phyloP scores from a whole-genome alignment of 768 basidiomycete species.

The Amyloporia xantha region DNA sequence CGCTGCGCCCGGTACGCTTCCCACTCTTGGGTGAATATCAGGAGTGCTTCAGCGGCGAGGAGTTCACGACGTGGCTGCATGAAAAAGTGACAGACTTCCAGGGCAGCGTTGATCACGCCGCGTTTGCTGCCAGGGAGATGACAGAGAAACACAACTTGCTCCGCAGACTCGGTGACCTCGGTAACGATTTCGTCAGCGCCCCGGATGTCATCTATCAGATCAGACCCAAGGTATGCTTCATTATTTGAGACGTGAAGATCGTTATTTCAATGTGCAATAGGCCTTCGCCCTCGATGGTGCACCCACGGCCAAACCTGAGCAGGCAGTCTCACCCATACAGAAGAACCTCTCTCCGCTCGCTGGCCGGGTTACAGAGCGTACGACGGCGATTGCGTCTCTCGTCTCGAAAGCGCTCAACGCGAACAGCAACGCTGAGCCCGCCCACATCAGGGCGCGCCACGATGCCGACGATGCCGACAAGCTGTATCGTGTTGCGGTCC shows the following conservation, averaged over 20 bases:
- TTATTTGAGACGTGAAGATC: too few species aligned
- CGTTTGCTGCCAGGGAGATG: conserved; percentile 56
- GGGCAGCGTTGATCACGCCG: conserved; percentile 72
- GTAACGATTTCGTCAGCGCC: conserved; percentile 72
- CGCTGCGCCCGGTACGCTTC: conserved; percentile 64
- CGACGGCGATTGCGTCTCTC: conserved; percentile 60
- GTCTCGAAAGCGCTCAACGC: conserved; percentile 64
- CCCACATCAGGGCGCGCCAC: conserved; percentile 59
- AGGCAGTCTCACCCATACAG: conserved; percentile 21
- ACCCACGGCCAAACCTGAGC: conserved; percentile 21
- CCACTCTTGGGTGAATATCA: conserved; percentile 80
- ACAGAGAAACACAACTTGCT: conserved; percentile 49
- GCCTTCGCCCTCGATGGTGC: too few species aligned
- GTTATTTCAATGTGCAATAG: too few species aligned
- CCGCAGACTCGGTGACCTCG: conserved; percentile 74
- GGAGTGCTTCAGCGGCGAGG: conserved; percentile 84
- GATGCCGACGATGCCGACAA: conserved; percentile 82
- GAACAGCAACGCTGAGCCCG: conserved; percentile 52
- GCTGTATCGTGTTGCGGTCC: conserved; percentile 68
- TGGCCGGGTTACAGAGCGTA: conserved; percentile 61
- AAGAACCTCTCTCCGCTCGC: conserved; percentile 33
- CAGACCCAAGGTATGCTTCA: conserved; percentile 54
- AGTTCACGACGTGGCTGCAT: conserved; percentile 81
- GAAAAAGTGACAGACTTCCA: conserved; percentile 73
- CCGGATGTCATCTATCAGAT: conserved; percentile 85